Evolutionary conservation across 1,284 basidiomycete genomes (phyloP).

Genomic region (Inonotus obliquus): DNA sequence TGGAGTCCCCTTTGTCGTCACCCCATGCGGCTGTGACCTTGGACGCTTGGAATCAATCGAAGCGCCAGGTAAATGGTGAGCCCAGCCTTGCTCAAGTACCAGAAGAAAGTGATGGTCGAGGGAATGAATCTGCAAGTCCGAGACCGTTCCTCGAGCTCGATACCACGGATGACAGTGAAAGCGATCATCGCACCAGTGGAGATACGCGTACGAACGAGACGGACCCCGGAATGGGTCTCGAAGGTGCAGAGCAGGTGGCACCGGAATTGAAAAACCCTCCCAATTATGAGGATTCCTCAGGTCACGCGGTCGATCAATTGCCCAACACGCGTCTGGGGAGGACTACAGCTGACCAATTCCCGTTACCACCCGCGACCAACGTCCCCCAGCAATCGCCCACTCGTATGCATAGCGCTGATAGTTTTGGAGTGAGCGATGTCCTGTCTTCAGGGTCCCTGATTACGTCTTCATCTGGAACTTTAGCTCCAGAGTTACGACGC

Average conservation of each 20-base stretch:
- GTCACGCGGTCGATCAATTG: slow-evolving; percentile 1
- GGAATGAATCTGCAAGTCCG: slow-evolving; percentile 16
- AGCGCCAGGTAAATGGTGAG: slow-evolving; percentile 14
- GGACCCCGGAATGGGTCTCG: slow-evolving; percentile 8
- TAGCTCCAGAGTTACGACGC: slow-evolving; percentile 6
- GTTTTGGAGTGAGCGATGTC: neutral
- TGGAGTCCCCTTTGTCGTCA: slow-evolving; percentile 56
- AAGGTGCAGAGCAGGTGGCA: slow-evolving; percentile 7
- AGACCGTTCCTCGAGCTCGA: slow-evolving; percentile 19
- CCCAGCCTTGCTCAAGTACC: slow-evolving; percentile 11
- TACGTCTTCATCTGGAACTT: slow-evolving; percentile 15
- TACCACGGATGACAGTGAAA: slow-evolving; percentile 19
- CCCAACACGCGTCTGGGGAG: slow-evolving; percentile 9
- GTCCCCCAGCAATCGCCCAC: slow-evolving; percentile 7
- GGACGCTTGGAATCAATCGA: slow-evolving; percentile 5
- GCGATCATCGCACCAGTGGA: slow-evolving; percentile 12
- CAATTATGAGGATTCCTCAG: slow-evolving; percentile 9
- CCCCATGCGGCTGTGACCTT: slow-evolving; percentile 30
- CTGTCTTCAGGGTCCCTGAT: slow-evolving; percentile 8
- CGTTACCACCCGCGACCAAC: slow-evolving; percentile 18
- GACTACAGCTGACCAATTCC: slow-evolving; percentile 18
- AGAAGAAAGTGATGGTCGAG: slow-evolving; percentile 11
- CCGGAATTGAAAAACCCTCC: slow-evolving; percentile 7
- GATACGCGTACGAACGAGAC: slow-evolving; percentile 11
- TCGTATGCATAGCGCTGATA: neutral